Evolutionary conservation across 495 filamentous ascomycete genomes (phyloP), one percentile per base, ranked within the genome.

Genomic region (Rostrohypoxylon terebratum): DNA sequence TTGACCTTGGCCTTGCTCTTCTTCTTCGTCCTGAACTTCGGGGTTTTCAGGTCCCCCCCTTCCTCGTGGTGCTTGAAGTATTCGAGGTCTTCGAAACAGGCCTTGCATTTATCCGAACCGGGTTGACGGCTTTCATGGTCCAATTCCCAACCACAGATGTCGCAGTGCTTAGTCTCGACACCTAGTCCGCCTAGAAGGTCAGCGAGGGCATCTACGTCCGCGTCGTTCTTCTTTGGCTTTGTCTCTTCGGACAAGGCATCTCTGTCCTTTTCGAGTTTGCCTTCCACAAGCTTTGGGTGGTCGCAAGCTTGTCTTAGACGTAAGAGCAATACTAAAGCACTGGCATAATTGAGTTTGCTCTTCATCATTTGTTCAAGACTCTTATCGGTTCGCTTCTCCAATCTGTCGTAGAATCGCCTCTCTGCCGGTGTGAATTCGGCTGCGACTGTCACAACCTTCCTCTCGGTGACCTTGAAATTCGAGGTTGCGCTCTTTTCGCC

Each of bases 291-390:
- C 58, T 93, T 88, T 0, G 94, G 93, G 79, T 99, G 96, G 76
- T 99, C 97, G 81, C 96, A 99, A 38, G 93, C 91, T 79, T 98
- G 95, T 58, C 95, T 87, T 64, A 99, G 84, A 51, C 96, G 90
- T 66, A 99, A 82, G 13, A 99, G 86, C 67, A 99, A 80, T 11
- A 97, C 92, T 73, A 99, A 89, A 18, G 96, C 96, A 68, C 81
- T 84, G 60, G 86, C 75, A 80, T 94, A 94, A 77, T 91, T 92
- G 23, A 91, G 78, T 73, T 92, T 91, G 4, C 82, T 82, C 40
- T 87, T 87, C 89, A 97, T 94, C 92, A 97, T 96, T 76, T 90
- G 88, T 66, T 96, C 90, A 55, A 99, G 84, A 69, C 91, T 92
- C 75, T 89, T 89, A 74, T 98, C 92, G 8, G 96, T 94, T 23